phyloP scores from a whole-genome alignment of 495 filamentous ascomycete species.

The Rhypophila decipiens region DNA sequence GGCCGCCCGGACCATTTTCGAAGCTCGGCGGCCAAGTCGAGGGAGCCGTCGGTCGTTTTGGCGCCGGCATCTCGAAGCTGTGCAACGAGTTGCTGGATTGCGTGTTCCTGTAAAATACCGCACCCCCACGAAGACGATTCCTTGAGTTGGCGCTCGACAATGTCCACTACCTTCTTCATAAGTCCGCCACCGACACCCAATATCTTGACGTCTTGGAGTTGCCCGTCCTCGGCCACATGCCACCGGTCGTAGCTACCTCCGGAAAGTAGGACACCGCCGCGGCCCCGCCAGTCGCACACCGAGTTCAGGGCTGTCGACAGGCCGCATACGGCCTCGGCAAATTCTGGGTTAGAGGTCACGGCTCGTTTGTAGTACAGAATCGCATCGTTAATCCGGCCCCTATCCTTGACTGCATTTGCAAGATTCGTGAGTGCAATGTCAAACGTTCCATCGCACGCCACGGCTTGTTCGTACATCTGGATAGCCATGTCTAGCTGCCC shows the following conservation, averaged over 20 bases:
- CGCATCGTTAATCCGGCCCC: slow-evolving; percentile 85
- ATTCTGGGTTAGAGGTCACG: slow-evolving; percentile 85
- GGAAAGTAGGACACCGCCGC: slow-evolving; percentile 73
- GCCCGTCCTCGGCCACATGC: slow-evolving; percentile 86
- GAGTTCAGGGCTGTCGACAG: slow-evolving; percentile 95
- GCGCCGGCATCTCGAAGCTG: slow-evolving; percentile 36
- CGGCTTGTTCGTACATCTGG: slow-evolving; percentile 94
- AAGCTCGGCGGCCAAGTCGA: slow-evolving; percentile 39
- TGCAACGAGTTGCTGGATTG: slow-evolving; percentile 35
- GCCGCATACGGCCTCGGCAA: slow-evolving; percentile 95
- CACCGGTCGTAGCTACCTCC: slow-evolving; percentile 76
- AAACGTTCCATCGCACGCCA: slow-evolving; percentile 83
- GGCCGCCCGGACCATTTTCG: slow-evolving; percentile 65
- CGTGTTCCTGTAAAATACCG: slow-evolving; percentile 56
- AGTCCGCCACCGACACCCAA: slow-evolving; percentile 63
- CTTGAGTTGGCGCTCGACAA: slow-evolving; percentile 82
- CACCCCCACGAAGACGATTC: slow-evolving; percentile 87
- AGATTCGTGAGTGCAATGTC: slow-evolving; percentile 97
- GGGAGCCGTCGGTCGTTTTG: slow-evolving; percentile 14
- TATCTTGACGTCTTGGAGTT: slow-evolving; percentile 67
- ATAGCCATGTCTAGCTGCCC: slow-evolving; percentile 88
- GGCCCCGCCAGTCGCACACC: slow-evolving; percentile 90
- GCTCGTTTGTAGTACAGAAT: slow-evolving; percentile 89
- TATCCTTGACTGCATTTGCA: slow-evolving; percentile 97
- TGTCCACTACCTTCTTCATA: slow-evolving; percentile 92